A percentile compares a stretch with the other conserved stretches of the same genome.
phyloP scores from a whole-genome alignment of 805 yeast species.

The Yarrowia sp. region DNA sequence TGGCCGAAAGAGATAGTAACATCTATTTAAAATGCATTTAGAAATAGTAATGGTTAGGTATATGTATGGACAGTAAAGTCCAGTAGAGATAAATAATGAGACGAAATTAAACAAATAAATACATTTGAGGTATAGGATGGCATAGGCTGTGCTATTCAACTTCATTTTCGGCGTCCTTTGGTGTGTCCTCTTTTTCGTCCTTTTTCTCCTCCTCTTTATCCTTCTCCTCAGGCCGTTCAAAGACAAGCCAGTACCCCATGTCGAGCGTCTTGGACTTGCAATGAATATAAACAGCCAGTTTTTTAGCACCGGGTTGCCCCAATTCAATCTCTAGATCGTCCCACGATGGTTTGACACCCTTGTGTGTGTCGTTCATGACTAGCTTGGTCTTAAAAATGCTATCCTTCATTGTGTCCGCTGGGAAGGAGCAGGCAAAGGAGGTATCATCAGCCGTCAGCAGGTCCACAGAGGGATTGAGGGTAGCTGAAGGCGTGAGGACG shows the following conservation, averaged over 20 bases:
- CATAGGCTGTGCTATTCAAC: neutral
- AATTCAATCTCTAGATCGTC: slow-evolving; percentile 13
- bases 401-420: neutral
- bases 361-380: slow-evolving; percentile 1
- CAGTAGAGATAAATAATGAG: neutral
- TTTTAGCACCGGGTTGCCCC: neutral
- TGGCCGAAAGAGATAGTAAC: slow-evolving; percentile 7
- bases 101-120: neutral
- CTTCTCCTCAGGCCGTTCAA: neutral
- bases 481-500: neutral
- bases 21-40: slow-evolving; percentile 14
- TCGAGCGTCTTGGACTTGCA: slow-evolving; percentile 12
- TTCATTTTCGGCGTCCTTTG: neutral
- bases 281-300: neutral
- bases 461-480: neutral
- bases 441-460: neutral
- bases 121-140: neutral
- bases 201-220: neutral
- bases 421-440: slow-evolving; percentile 9
- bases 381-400: slow-evolving; percentile 13
- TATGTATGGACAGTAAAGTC: too few relatives aligned
- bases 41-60: neutral
- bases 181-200: neutral
- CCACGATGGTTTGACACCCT: slow-evolving; percentile 12
- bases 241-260: neutral